phyloP scores from a whole-genome alignment of 2,329 filamentous ascomycete genomes.

The Mycogone perniciosa region DNA sequence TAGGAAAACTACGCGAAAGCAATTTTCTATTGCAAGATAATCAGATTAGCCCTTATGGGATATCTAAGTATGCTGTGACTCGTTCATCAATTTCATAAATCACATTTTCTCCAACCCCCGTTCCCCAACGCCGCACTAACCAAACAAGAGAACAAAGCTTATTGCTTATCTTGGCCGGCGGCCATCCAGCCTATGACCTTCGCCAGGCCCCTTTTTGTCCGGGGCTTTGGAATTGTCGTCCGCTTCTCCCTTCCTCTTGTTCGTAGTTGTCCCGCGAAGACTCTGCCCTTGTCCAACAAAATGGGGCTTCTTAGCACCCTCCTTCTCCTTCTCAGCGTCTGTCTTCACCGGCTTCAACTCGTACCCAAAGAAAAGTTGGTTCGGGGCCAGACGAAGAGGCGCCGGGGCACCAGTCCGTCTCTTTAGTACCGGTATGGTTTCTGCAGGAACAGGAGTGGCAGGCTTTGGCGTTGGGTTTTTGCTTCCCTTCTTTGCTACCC shows the following conservation, averaged over 20 bases:
- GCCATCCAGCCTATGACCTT: conserved; percentile 41
- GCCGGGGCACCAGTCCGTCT: conserved; percentile 69
- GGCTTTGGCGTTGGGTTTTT: conserved; percentile 62
- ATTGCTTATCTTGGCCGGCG: conserved; percentile 25
- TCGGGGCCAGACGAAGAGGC: conserved; percentile 74
- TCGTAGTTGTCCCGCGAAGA: conserved; percentile 49
- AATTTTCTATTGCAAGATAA: no score
- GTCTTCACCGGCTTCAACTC: conserved; percentile 84
- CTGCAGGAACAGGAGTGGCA: conserved; percentile 57
- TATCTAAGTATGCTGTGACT: neutral
- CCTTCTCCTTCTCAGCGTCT: conserved; percentile 61
- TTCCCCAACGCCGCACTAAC: conserved; percentile 7
- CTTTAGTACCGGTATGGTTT: conserved; percentile 26
- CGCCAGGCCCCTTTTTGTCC: conserved; percentile 40
- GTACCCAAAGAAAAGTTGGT: conserved; percentile 96
- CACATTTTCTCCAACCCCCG: neutral
- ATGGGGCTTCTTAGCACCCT: conserved; percentile 59
- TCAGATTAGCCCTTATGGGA: no score
- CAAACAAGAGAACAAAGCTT: neutral
- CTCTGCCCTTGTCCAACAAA: conserved; percentile 85
- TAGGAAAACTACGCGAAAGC: conserved; percentile 13
- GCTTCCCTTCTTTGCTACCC: conserved; percentile 73
- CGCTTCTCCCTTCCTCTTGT: conserved; percentile 61
- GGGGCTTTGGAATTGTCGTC: conserved; percentile 42
- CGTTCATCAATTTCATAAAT: neutral